Evolutionary conservation across 2,329 filamentous ascomycete genomes (phyloP), one percentile per base, ranked within the genome.

Genomic region (Penicillium olsonii): DNA sequence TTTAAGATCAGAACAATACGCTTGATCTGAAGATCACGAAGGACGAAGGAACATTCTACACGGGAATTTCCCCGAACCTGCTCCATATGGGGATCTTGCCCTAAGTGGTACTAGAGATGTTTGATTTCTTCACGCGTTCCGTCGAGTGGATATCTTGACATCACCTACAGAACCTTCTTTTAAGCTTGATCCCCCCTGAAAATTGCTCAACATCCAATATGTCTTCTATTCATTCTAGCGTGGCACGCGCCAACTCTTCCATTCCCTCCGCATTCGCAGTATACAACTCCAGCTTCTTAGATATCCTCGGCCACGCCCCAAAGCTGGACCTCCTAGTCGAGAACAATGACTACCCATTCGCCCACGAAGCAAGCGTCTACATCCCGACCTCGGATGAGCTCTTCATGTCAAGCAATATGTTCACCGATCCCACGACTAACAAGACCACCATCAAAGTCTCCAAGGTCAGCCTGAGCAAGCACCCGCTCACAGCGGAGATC

Each of bases 291-390:
- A 47, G 40, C 18, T 68, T 67, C 42, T 37, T 48, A 6, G 47
- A 65, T 45, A 63, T 77, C 17, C 67, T 73, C 29, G 75, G 75
- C 4, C 29, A 51, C 0, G 48, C 59, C 2, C 72, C 74, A 5
- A 61, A 54, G 10, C 51, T 77, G 1, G 64, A 75, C 11, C 51
- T 75, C 2, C 55, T 78, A 2, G 56, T 68, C 20, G 67, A 75
- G 50, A 69, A 72, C 41, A 55, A 64, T 26, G 57, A 61, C 3
- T 71, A 75, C 27, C 73, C 77, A 0, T 79, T 80, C 49, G 77
- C 77, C 1, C 78, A 81, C 54, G 78, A 80, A 62, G 78, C 77
- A 0, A 63, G 71, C 40, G 61, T 74, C 33, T 75, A 68, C 54
- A 64, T 73, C 22, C 62, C 65, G 1, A 50, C 58, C 3, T 64